Base-by-base conservation (phyloP, 306 rosid species). In the Ormosia emarginata region DNA sequence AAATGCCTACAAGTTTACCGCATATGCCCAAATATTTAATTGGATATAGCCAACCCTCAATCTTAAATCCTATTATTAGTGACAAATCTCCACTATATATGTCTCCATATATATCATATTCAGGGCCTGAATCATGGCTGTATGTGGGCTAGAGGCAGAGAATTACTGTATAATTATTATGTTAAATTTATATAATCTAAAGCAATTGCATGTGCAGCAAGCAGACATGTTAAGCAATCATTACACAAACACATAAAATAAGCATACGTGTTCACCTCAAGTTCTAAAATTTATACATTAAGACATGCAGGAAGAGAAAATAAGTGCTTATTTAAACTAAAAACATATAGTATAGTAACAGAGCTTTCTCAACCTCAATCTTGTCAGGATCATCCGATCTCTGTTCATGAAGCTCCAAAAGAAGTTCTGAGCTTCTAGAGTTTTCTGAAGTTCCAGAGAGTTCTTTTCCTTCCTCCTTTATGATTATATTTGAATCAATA, bases 381-480 rank as follows among this genome's bases (percentile, higher is more conserved):
- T 61, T 83, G 50, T 79, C 79, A 24, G 85, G 50, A 72, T 37
- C 13, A 77, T 78, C 83, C 40, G 82, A 71, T 55, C 69, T 76
- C 68, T 59, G 78, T 77, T 68, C 84, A 65, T 73, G 86, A 79
- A 75, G 68, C 57, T 86, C 80, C 70, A 64, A 29, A 71, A 72
- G 71, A 44, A 67, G 67, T 73, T 84, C 82, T 44, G 52, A 71
- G 74, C 75, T 56, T 67, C 36, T 72, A 71, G 86, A 69, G 18
- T 61, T 77, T 77, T 81, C 91, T 68, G 80, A 53, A 7, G 68
- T 55, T 67, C 55, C 79, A 44, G 1, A 59, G 49, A 15, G 59
- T 46, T 86, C 89, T 40, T 74, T 73, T 50, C 44, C 71, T 71
- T 83, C 89, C 79, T 83, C 85, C 84, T 68, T 80, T 46, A 73